A percentile compares a stretch with the other conserved stretches of the same genome.
phyloP scores from a whole-genome alignment of 2,329 filamentous ascomycete genomes.

The Aspergillus sp. region DNA sequence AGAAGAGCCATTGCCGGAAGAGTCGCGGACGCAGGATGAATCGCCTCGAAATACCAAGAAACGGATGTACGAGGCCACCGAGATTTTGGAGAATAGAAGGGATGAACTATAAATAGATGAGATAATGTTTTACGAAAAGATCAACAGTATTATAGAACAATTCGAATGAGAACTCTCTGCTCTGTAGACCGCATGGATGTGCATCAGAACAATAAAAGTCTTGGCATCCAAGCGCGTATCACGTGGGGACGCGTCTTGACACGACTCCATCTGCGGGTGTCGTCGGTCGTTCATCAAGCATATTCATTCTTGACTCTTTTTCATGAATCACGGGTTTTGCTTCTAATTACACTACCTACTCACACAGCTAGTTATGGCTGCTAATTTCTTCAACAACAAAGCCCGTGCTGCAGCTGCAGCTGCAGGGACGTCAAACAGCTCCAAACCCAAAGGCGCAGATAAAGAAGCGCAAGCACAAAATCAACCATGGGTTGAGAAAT shows the following conservation, averaged over 20 bases:
- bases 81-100: slow-evolving; percentile 31
- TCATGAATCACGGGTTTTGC: slow-evolving; percentile 1
- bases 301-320: background rate
- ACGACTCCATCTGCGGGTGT: slow-evolving; percentile 9
- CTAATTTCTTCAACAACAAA: slow-evolving; percentile 94
- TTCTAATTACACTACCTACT: background rate
- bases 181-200: background rate
- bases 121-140: background rate
- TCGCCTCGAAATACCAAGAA: slow-evolving; percentile 49
- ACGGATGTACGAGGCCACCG: slow-evolving; percentile 47
- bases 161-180: background rate
- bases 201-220: background rate
- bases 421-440: slow-evolving; percentile 72
- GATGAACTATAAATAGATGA: slow-evolving; percentile 38
- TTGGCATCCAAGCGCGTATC: slow-evolving; percentile 16
- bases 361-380: slow-evolving; percentile 52
- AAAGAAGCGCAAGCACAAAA: slow-evolving; percentile 64
- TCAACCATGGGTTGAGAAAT: slow-evolving; percentile 99
- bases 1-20: slow-evolving; percentile 34
- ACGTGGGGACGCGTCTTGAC: slow-evolving; percentile 36
- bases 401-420: slow-evolving; percentile 70
- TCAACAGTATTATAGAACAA: background rate
- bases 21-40: slow-evolving; percentile 36
- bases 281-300: background rate
- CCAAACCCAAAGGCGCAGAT: slow-evolving; percentile 63